Evolutionary conservation across 805 yeast genomes (phyloP).

Genomic region (Candida saitoana): DNA sequence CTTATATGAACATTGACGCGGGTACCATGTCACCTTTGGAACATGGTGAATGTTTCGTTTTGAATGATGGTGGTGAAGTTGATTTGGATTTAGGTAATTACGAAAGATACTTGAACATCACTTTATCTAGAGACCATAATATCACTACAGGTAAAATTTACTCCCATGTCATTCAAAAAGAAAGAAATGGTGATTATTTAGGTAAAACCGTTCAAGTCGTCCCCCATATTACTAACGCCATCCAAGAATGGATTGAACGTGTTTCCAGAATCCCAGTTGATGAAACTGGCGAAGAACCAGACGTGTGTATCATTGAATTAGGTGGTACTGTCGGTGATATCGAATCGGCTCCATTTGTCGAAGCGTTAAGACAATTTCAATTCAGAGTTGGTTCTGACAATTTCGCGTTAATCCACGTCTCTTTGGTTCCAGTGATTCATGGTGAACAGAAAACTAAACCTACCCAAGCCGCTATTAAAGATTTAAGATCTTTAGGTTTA

Average conservation of each 20-base stretch:
- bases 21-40: constrained; percentile 99
- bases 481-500: constrained; percentile 90
- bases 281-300: constrained; percentile 81
- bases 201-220: constrained; percentile 99
- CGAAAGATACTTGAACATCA: constrained; percentile 92
- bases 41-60: constrained; percentile 97
- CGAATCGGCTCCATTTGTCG: constrained; percentile 98
- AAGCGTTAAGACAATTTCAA: constrained; percentile 98
- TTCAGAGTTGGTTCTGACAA: constrained; percentile 92
- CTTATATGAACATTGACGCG: constrained; percentile 98
- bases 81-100: constrained; percentile 97
- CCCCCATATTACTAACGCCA: constrained; percentile 95
- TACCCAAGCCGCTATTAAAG: constrained; percentile 98
- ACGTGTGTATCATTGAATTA: constrained; percentile 91
- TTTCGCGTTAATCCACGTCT: constrained; percentile 94
- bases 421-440: constrained; percentile 94
- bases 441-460: constrained; percentile 99
- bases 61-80: constrained; percentile 98
- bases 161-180: constrained; percentile 88
- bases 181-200: constrained; percentile 93
- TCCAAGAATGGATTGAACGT: constrained; percentile 97
- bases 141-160: constrained; percentile 98
- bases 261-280: constrained; percentile 93
- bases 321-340: constrained; percentile 99
- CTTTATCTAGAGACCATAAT: constrained; percentile 90